phyloP scores from a whole-genome alignment of 106 monocot genomes.

The Dactylorhiza incarnata region DNA sequence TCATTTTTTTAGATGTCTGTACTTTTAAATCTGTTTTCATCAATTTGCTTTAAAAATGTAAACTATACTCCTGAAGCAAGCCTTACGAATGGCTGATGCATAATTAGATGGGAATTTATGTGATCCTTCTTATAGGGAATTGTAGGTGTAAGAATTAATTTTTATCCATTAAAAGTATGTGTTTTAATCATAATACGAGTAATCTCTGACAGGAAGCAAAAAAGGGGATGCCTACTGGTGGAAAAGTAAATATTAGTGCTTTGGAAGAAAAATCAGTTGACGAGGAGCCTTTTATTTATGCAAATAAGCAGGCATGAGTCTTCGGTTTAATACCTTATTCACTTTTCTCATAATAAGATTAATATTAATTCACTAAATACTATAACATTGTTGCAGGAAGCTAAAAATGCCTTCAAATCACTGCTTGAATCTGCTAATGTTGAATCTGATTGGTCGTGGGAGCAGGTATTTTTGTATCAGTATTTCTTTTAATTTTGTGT shows the following conservation, averaged over 20 bases:
- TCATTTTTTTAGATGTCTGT: not conserved
- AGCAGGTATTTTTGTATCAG: slow-evolving; percentile 43
- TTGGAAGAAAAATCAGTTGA: slow-evolving; percentile 68
- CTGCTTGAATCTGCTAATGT: slow-evolving; percentile 89
- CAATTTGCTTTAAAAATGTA: not conserved
- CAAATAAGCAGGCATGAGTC: slow-evolving; percentile 69
- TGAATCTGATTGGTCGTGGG: slow-evolving; percentile 97
- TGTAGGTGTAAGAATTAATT: not conserved
- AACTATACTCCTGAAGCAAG: not conserved
- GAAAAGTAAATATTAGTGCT: slow-evolving; percentile 56
- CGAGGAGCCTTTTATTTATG: slow-evolving; percentile 76
- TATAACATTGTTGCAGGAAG: slow-evolving; percentile 52
- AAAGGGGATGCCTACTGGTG: slow-evolving; percentile 42
- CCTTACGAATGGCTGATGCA: not conserved
- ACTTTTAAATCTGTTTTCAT: not conserved
- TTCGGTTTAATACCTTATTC: not conserved
- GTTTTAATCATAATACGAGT: not conserved
- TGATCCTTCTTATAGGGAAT: not conserved
- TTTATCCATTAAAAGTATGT: not conserved
- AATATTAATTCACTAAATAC: not conserved
- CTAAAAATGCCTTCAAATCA: slow-evolving; percentile 91
- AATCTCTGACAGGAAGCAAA: slow-evolving; percentile 61
- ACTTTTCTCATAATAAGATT: not conserved
- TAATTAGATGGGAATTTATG: not conserved
- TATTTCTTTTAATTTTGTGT: not conserved